Base-by-base conservation (phyloP, 805 yeast genomes). In the Candida xyloterini region DNA sequence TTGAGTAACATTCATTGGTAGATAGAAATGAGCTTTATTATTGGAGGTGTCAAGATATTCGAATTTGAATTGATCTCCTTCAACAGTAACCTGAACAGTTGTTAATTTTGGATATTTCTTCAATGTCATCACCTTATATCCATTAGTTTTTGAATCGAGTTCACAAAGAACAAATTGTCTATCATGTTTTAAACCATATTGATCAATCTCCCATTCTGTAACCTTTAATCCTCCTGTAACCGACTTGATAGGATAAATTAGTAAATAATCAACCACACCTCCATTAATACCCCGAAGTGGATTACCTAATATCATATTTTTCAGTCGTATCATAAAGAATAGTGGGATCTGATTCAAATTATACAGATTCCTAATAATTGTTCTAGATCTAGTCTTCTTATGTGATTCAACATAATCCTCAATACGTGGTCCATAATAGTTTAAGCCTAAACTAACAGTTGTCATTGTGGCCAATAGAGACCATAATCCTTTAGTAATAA, bases 211-310 rank as follows among this genome's bases (percentile, higher is more conserved):
- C 64, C 65, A 60, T 29, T 52, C 38, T 8, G 43, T 44, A 7
- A 55, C 58, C 15, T 41, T 44, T 13, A 57, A 21, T 3, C 63
- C 64, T 10, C 33, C 50, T 11, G 54, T 43, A 5, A 51, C 53
- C 3, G 61, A 50, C 33, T 60, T 60, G 33, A 60, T 55, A 1
- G 65, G 65, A 35, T 58, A 60, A 4, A 60, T 42, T 4, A 54
- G 38, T 40, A 59, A 34, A 31, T 50, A 33, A 20, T 55, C 53
- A n/a, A 60, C 43, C 2, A 10, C 24, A 7, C 63, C 61, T 11
- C 58, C 61, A 30, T 48, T 25, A 7, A 37, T 42, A 4, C 58
- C 60, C 10, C 26, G 23, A 3, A 40, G 27, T 7, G 21, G 18
- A 16, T 13, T 32, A 4, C 36, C n/a, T 18, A 41, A 23, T 3